These are phyloP conservation scores for Diplogelasinospora grovesii DNA, from an alignment of 495 filamentous ascomycete genomes.

Conservation along the genomic window DNA sequence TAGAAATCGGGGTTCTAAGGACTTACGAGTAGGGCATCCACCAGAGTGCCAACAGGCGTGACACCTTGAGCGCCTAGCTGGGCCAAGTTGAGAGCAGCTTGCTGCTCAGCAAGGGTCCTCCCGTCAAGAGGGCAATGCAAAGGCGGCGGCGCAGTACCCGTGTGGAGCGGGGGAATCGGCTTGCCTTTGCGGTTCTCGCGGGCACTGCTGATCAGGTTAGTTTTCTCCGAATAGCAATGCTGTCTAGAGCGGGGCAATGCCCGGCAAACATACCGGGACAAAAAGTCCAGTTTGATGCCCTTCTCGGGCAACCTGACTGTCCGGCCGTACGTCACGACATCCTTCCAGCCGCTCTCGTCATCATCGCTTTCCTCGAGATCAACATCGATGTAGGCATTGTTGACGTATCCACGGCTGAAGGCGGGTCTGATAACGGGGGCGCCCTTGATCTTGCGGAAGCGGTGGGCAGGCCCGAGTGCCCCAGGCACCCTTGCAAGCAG, in stretches of 20 bases:
- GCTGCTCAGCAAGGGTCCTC: slow-evolving; percentile 35
- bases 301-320: slow-evolving; percentile 62
- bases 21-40: slow-evolving; percentile 41
- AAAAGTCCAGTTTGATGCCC: slow-evolving; percentile 75
- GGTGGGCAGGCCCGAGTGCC: slow-evolving; percentile 41
- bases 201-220: slow-evolving; percentile 21
- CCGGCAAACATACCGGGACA: slow-evolving; percentile 40
- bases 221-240: slow-evolving; percentile 3
- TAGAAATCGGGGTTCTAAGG: no score
- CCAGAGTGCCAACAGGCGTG: slow-evolving; percentile 28
- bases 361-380: slow-evolving; percentile 57
- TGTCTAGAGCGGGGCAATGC: not conserved
- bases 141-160: slow-evolving; percentile 2
- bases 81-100: slow-evolving; percentile 51
- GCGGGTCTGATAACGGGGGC: slow-evolving; percentile 36
- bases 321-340: slow-evolving; percentile 46
- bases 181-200: slow-evolving; percentile 28
- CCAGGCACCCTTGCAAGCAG: slow-evolving; percentile 35
- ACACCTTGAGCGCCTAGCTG: slow-evolving; percentile 31
- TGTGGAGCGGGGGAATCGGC: slow-evolving; percentile 15
- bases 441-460: slow-evolving; percentile 47
- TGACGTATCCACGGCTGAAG: slow-evolving; percentile 55
- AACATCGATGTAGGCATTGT: slow-evolving; percentile 76
- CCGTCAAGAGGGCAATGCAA: slow-evolving; percentile 9
- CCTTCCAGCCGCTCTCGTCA: slow-evolving; percentile 31